Percentiles rank a stretch among this genome's conserved stretches.
Conservation (phyloP, 352 stramenopile species). For the Globisporangium iwayamae region DNA sequence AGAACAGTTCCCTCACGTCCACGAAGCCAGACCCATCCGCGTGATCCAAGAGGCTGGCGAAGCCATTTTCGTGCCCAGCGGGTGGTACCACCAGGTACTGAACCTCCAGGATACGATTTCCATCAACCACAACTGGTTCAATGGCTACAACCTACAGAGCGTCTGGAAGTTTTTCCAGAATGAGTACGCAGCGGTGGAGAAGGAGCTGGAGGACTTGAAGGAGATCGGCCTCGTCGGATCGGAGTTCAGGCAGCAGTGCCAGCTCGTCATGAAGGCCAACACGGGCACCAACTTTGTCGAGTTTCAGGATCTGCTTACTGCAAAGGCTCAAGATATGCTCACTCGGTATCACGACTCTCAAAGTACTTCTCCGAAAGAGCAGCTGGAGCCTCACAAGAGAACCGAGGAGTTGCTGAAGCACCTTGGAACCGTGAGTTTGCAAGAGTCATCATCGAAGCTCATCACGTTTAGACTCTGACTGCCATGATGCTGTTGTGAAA, state of each 20-base stretch:
- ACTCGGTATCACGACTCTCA: background rate
- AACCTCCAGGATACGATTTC: slow-evolving; percentile 93
- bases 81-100: slow-evolving; percentile 94
- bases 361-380: background rate
- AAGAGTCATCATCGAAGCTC: background rate
- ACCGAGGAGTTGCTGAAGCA: slow-evolving; percentile 1
- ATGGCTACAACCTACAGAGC: slow-evolving; percentile 65
- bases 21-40: slow-evolving; percentile 38
- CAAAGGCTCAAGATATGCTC: slow-evolving; percentile 39
- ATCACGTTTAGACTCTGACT: background rate
- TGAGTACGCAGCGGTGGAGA: slow-evolving; percentile 56
- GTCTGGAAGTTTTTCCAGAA: slow-evolving; percentile 72
- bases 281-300: slow-evolving; percentile 75
- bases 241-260: slow-evolving; percentile 68
- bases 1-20: slow-evolving; percentile 50
- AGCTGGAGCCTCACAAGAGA: background rate
- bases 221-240: slow-evolving; percentile 45
- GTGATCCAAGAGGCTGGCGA: slow-evolving; percentile 66
- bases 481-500: background rate
- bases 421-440: background rate
- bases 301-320: slow-evolving; percentile 50
- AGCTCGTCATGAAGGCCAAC: slow-evolving; percentile 74
- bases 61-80: slow-evolving; percentile 95
- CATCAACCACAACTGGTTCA: slow-evolving; percentile 99
- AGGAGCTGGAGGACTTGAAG: slow-evolving; percentile 61